Conservation (phyloP, 306 rosid genomes). For the Quillaja saponaria region DNA sequence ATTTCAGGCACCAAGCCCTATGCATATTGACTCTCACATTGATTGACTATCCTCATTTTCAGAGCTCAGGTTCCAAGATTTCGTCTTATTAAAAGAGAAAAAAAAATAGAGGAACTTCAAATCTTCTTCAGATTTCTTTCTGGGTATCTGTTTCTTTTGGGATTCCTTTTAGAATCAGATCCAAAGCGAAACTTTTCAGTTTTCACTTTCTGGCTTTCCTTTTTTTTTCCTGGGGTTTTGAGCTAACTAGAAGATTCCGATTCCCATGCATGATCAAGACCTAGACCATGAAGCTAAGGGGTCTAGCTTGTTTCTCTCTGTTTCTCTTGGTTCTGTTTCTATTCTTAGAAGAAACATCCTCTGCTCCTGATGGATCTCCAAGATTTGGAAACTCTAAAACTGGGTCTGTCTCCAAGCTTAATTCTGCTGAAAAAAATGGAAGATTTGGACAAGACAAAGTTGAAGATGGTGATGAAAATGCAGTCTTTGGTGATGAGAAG, state of each 20-base stretch:
- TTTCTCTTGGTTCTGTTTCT: conserved; percentile 39
- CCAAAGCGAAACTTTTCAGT: conserved; percentile 31
- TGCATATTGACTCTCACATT: conserved; percentile 49
- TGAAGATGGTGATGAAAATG: conserved; percentile 24
- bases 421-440: conserved; percentile 24
- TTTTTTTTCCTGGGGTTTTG: conserved; percentile 44
- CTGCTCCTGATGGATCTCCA: conserved; percentile 36
- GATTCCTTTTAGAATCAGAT: conserved; percentile 37
- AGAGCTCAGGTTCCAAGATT: conserved; percentile 52
- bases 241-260: conserved; percentile 29
- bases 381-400: conserved; percentile 38
- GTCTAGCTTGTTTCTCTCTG: conserved; percentile 36
- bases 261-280: conserved; percentile 39
- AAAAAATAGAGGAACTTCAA: neutral
- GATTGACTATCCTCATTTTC: conserved; percentile 52
- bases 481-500: conserved; percentile 52
- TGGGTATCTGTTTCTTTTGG: conserved; percentile 10
- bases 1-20: conserved; percentile 52
- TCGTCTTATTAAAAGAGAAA: neutral
- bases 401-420: conserved; percentile 31
- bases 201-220: conserved; percentile 1
- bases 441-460: conserved; percentile 28
- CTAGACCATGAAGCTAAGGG: conserved; percentile 40
- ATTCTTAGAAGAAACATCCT: conserved; percentile 15
- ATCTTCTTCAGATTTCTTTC: conserved; percentile 9